A percentile compares a stretch with the other conserved stretches of the same genome.
phyloP scores from a whole-genome alignment of 768 basidiomycete species.

The Lactarius vividus region DNA sequence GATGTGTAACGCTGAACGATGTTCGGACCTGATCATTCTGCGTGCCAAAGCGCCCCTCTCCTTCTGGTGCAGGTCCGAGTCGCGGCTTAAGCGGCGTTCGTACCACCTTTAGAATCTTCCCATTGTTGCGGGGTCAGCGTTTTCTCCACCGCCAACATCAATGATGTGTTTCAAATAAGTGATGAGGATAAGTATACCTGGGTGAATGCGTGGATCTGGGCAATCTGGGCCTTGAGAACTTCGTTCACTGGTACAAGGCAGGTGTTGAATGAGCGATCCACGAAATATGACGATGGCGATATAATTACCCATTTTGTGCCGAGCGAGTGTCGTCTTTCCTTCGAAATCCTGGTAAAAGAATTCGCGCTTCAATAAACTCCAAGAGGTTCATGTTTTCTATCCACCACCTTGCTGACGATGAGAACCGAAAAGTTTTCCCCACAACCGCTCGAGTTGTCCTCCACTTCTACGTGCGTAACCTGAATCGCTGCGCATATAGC shows the following conservation, averaged over 20 bases:
- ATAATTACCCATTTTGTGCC: constrained; percentile 64
- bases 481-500: constrained; percentile 63
- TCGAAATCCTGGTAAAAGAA: constrained; percentile 56
- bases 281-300: neutral
- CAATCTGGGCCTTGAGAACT: constrained; percentile 66
- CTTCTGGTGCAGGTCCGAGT: neutral
- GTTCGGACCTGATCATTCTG: neutral
- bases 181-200: constrained; percentile 50
- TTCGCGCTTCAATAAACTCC: no score
- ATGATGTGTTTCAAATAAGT: neutral
- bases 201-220: constrained; percentile 84
- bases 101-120: constrained; percentile 43
- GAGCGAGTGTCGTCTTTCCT: constrained; percentile 74
- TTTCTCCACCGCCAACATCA: constrained; percentile 46
- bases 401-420: constrained; percentile 70
- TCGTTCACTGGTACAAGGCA: constrained; percentile 60
- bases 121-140: constrained; percentile 71
- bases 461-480: constrained; percentile 66
- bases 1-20: neutral
- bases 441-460: constrained; percentile 77
- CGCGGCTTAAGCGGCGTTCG: neutral
- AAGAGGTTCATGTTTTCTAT: neutral
- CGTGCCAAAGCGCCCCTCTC: neutral
- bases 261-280: neutral
- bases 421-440: constrained; percentile 74